phyloP scores from a whole-genome alignment of 192 early-diverging fungal genomes.

The Backusella sp. region DNA sequence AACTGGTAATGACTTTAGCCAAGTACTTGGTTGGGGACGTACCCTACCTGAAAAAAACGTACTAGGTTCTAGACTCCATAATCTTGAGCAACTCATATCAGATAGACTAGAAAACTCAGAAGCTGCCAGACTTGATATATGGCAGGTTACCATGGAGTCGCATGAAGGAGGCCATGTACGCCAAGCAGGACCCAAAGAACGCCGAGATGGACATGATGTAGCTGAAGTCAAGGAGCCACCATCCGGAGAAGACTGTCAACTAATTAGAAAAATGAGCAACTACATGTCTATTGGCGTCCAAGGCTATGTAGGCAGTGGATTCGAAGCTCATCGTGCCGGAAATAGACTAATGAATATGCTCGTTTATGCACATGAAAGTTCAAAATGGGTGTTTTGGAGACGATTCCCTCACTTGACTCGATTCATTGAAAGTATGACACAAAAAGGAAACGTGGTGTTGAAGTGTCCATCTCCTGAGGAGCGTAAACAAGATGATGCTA shows the following conservation, averaged over 20 bases:
- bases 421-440: constrained; percentile 56
- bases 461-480: constrained; percentile 43
- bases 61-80: constrained; percentile 54
- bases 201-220: constrained; percentile 40
- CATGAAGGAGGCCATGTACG: constrained; percentile 62
- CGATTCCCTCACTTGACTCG: constrained; percentile 63
- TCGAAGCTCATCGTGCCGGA: constrained; percentile 66
- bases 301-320: constrained; percentile 67
- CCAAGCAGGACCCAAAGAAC: constrained; percentile 57
- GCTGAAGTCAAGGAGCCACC: constrained; percentile 18
- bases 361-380: constrained; percentile 59
- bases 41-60: constrained; percentile 56
- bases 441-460: constrained; percentile 46
- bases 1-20: constrained; percentile 75
- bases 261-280: constrained; percentile 63
- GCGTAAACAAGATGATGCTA: constrained; percentile 15
- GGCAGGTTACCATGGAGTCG: constrained; percentile 59
- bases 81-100: constrained; percentile 55
- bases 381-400: constrained; percentile 62
- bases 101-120: constrained; percentile 58
- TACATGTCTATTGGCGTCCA: constrained; percentile 76
- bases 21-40: constrained; percentile 77
- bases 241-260: background rate
- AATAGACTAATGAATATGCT: constrained; percentile 64
- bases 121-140: constrained; percentile 67